These are phyloP conservation scores for Boletus coccyginus DNA, from an alignment of 768 basidiomycete species.

Conservation along the genomic window DNA sequence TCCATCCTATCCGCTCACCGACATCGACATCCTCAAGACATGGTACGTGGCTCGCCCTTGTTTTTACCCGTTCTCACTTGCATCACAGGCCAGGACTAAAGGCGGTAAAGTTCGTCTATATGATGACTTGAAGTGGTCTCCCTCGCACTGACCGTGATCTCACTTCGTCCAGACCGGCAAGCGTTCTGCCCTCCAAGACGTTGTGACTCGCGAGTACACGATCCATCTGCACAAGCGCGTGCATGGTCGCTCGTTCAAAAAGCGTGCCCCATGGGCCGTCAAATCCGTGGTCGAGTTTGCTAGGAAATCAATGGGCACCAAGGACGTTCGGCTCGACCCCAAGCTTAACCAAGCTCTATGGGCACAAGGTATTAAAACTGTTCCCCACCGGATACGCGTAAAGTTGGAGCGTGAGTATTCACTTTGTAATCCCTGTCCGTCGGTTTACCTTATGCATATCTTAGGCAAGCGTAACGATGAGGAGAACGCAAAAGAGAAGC, in stretches of 20 bases:
- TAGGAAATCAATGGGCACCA: conserved; percentile 92
- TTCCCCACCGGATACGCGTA: conserved; percentile 88
- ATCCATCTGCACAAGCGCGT: conserved; percentile 96
- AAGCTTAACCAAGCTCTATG: conserved; percentile 96
- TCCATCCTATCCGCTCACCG: conserved; percentile 42
- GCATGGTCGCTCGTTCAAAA: conserved; percentile 93
- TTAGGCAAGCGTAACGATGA: conserved; percentile 98
- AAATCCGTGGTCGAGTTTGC: conserved; percentile 94
- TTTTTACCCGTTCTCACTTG: conserved; percentile 11
- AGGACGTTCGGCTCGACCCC: conserved; percentile 92
- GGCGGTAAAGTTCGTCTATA: conserved; percentile 24
- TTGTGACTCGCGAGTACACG: conserved; percentile 98
- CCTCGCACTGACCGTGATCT: conserved; percentile 3
- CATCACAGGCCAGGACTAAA: conserved; percentile 41
- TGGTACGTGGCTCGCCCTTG: conserved; percentile 44
- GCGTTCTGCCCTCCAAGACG: conserved; percentile 97
- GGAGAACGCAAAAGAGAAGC: conserved; percentile 97
- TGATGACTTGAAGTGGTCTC: conserved; percentile 21
- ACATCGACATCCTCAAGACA: conserved; percentile 65
- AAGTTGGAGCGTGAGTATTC: conserved; percentile 82
- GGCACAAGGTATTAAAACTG: conserved; percentile 90
- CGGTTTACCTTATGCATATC: background rate
- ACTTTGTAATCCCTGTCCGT: background rate
- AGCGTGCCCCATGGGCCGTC: conserved; percentile 94
- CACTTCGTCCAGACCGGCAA: conserved; percentile 59